Evolutionary conservation across 2,329 filamentous ascomycete genomes (phyloP).

Genomic region (Alternaria arbusti): DNA sequence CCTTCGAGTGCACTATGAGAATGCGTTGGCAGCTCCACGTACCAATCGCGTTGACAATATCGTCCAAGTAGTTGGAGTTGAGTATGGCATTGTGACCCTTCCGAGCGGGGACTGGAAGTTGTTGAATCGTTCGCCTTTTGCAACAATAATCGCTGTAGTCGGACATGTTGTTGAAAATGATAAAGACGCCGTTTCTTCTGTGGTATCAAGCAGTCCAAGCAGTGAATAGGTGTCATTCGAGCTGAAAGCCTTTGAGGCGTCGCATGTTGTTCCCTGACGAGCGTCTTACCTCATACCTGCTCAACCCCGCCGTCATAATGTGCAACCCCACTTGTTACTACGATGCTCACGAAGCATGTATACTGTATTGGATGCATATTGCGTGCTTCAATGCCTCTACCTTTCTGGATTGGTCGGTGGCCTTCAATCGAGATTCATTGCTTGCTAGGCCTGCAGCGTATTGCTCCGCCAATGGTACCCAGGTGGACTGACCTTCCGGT

Average conservation of each 20-base stretch:
- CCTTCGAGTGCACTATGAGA: slow-evolving; percentile 27
- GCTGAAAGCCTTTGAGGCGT: not conserved
- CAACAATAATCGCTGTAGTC: not conserved
- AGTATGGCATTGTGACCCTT: slow-evolving; percentile 27
- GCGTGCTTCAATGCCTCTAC: not conserved
- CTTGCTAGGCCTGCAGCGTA: not conserved
- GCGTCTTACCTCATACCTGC: slow-evolving; percentile 13
- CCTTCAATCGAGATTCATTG: not conserved
- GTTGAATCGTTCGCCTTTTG: slow-evolving; percentile 25
- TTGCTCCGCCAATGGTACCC: not conserved
- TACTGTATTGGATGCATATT: not conserved
- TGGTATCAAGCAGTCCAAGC: not conserved
- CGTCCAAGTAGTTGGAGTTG: slow-evolving; percentile 21
- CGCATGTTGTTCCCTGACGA: slow-evolving; percentile 5
- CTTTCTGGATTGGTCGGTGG: not conserved
- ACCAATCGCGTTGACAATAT: slow-evolving; percentile 21
- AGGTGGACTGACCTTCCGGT: not conserved
- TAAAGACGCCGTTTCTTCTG: not conserved
- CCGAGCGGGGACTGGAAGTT: slow-evolving; percentile 20
- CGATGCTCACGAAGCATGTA: not conserved
- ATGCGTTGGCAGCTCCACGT: slow-evolving; percentile 23
- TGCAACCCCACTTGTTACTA: not conserved
- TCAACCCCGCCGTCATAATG: slow-evolving; percentile 12
- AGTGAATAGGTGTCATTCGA: not conserved
- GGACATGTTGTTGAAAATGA: slow-evolving; percentile 1